These are phyloP conservation scores for Talaromyces piceae DNA, from an alignment of 2,329 filamentous ascomycete species.

Conservation along the genomic window DNA sequence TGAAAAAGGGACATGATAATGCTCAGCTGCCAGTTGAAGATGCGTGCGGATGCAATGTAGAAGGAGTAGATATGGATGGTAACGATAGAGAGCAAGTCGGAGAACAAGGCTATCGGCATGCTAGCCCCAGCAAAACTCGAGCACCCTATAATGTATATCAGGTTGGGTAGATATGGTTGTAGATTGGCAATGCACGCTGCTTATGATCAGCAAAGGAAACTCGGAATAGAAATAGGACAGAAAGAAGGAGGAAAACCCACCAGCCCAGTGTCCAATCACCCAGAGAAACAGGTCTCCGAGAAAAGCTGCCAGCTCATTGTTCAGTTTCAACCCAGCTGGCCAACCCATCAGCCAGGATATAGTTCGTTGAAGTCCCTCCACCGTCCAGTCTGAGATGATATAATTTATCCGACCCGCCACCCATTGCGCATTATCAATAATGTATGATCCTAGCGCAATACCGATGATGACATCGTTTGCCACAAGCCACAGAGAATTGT, in stretches of 20 bases:
- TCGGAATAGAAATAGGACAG: not conserved
- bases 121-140: slow-evolving; percentile 93
- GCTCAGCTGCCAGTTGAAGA: slow-evolving; percentile 97
- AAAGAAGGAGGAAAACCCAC: slow-evolving; percentile 40
- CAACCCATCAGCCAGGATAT: slow-evolving; percentile 95
- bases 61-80: slow-evolving; percentile 98
- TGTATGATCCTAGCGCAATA: slow-evolving; percentile 91
- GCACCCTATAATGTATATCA: slow-evolving; percentile 90
- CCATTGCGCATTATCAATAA: slow-evolving; percentile 86
- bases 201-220: slow-evolving; percentile 12
- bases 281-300: slow-evolving; percentile 92
- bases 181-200: slow-evolving; percentile 69
- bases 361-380: slow-evolving; percentile 77
- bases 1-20: slow-evolving; percentile 98
- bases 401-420: slow-evolving; percentile 73
- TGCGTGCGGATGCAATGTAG: slow-evolving; percentile 91
- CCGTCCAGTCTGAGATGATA: slow-evolving; percentile 72
- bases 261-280: slow-evolving; percentile 98
- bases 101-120: slow-evolving; percentile 93
- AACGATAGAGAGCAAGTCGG: slow-evolving; percentile 81
- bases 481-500: slow-evolving; percentile 97
- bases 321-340: slow-evolving; percentile 91
- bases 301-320: slow-evolving; percentile 87
- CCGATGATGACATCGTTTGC: slow-evolving; percentile 98
- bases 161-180: slow-evolving; percentile 69